Conservation (phyloP, 768 basidiomycete species). For the Mrakia blollopis region DNA sequence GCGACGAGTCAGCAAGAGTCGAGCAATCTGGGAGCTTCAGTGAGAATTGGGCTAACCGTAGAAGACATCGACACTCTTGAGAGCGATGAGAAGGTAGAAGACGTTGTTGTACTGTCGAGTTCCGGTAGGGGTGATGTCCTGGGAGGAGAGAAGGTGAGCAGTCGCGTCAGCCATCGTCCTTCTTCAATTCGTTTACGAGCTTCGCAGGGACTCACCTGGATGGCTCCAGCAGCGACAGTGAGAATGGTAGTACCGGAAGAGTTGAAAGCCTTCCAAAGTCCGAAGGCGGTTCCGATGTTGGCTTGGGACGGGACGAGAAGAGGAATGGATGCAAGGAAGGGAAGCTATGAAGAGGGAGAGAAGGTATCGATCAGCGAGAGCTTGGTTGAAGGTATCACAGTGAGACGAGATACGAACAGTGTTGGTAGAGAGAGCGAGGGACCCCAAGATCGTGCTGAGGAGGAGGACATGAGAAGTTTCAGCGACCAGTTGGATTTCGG, state of each 20-base stretch:
- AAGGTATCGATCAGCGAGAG: slow-evolving; percentile 41
- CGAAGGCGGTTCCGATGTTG: slow-evolving; percentile 21
- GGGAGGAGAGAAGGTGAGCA: too few species aligned
- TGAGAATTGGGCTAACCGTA: neutral
- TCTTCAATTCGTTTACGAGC: too few species aligned
- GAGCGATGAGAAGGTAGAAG: slow-evolving; percentile 24
- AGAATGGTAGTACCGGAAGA: slow-evolving; percentile 4
- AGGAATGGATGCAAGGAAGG: slow-evolving; percentile 37
- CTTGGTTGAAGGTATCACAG: too few species aligned
- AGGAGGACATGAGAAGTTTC: neutral
- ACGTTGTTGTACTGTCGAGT: slow-evolving; percentile 19
- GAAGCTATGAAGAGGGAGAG: slow-evolving; percentile 33
- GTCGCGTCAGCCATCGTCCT: too few species aligned
- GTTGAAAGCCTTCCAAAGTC: slow-evolving; percentile 24
- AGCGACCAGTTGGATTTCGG: neutral
- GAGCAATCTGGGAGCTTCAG: neutral
- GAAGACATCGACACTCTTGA: slow-evolving; percentile 28
- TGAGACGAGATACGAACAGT: slow-evolving; percentile 24
- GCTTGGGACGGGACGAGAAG: slow-evolving; percentile 17
- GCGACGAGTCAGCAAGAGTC: neutral
- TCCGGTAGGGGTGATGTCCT: slow-evolving; percentile 3
- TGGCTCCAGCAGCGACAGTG: slow-evolving; percentile 23
- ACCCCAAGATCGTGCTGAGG: slow-evolving; percentile 36
- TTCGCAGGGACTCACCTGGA: slow-evolving; percentile 1
- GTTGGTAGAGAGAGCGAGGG: slow-evolving; percentile 39